Evolutionary conservation across 2,329 filamentous ascomycete species (phyloP), one percentile per base, ranked within the genome.

Genomic region (Penicillium sp.): DNA sequence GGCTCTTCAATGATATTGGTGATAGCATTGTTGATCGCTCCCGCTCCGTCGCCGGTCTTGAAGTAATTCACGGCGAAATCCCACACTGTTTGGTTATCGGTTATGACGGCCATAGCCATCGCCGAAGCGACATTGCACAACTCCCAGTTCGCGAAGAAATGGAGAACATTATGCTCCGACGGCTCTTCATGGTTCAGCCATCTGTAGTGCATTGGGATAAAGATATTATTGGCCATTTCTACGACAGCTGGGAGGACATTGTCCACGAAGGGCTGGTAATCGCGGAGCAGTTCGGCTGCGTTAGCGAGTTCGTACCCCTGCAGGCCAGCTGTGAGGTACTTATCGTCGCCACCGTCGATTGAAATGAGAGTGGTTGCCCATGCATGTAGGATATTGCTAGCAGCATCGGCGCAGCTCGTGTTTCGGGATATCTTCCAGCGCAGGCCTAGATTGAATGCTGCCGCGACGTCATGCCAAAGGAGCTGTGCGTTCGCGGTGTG

Each of bases 261-360:
- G 13, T 45, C 32, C 22, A 16, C 22, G 20, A 56, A 56, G 14
- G 53, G 53, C 10, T 11, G 20, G 18, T 58, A 56, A 35, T 56
- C 56, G 3, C 55, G 54, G 16, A 59, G 55, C 24, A 59, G 54
- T 31, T 59, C 57, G 3, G 43, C 57, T 35, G 54, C 54, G 20
- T 59, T 59, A 5, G 57, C 57, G 11, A 59, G n/a, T 50, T 57
- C 31, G 29, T 57, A 53, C 31, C 57, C 57, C 24, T 59, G 51
- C 20, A 59, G 31, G 31, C 57, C 57, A 13, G 57, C 50, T 22
- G 50, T 38, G 13, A 59, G 57, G 32, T 46, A 59, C 29, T 50
- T 22, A 26, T 57, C 53, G 7, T 51, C 49, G 16, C 34, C 42
- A 20, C 48, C 50, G 7, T 13, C 39, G 24, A 59, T 29, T 31